Base-by-base conservation (phyloP, 441 rosid species). In the Manihot esculenta region DNA sequence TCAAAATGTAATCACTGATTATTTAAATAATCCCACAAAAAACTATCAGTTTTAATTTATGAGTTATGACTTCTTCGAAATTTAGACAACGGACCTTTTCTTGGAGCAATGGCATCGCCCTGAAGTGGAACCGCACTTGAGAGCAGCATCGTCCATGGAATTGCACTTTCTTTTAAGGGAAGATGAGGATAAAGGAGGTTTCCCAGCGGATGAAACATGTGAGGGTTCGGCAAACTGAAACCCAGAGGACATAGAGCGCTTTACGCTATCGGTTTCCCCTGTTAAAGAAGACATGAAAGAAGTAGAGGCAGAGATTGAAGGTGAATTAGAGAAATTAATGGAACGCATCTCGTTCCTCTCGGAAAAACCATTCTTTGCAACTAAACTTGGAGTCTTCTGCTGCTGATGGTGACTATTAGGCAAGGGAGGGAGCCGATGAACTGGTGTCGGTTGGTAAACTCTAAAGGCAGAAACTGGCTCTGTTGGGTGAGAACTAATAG, bases 41-140 rank as follows among this genome's bases (percentile, higher is more conserved):
- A 9, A 2, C 23, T 17, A 15, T 13, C 26, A 49, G 4, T 3
- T 15, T 27, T 50, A n/a, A n/a, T n/a, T n/a, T n/a, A n/a, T 17
- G 6, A 18, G 6, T 23, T 2, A 30, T 26, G 0, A n/a, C 3
- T 13, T 12, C 0, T 15, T 3, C n/a, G 10, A 8, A 4, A 7
- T 41, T 51, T 60, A 42, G 23, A 44, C 1, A 20, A 13, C 67
- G 5, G 42, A 93, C 99, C 99, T 91, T 81, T 84, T 89, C 74
- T 90, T 91, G 54, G 96, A 84, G 83, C 99, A 95, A 72, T 90
- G 97, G 80, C 98, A 95, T 64, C 84, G 83, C 48, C 87, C 81
- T 54, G 73, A 67, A 20, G 83, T 72, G 44, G 95, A 88, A 59
- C 87, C 89, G 50, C 92, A 87, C 74, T 85, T 66, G 68, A 81